phyloP scores from a whole-genome alignment of 768 basidiomycete genomes.

The Xerocomellus dryophilus region DNA sequence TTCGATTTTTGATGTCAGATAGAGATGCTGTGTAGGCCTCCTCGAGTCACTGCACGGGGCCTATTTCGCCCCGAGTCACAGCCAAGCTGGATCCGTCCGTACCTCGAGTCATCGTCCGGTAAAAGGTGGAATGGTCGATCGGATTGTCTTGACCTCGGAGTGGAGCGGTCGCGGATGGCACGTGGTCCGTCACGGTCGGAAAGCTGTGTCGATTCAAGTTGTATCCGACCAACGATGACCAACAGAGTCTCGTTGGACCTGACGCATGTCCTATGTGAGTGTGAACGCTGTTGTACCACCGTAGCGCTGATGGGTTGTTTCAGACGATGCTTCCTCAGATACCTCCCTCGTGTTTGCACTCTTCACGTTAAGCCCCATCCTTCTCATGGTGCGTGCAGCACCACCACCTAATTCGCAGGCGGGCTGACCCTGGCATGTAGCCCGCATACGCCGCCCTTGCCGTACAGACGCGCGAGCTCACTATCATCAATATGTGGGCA shows the following conservation, averaged over 20 bases:
- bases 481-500: slow-evolving; percentile 81
- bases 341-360: slow-evolving; percentile 58
- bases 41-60: too few species aligned
- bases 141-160: too few species aligned
- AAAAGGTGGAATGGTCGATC: too few species aligned
- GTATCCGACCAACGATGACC: slow-evolving; percentile 5
- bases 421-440: slow-evolving; percentile 36
- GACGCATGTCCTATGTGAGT: slow-evolving; percentile 65
- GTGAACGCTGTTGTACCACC: not conserved
- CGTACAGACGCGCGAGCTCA: slow-evolving; percentile 72
- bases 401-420: not conserved
- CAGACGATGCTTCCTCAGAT: slow-evolving; percentile 62
- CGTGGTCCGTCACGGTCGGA: too few species aligned
- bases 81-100: too few species aligned
- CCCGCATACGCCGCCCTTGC: slow-evolving; percentile 76
- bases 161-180: too few species aligned
- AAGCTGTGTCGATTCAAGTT: not conserved
- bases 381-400: slow-evolving; percentile 58
- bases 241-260: slow-evolving; percentile 52
- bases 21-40: too few species aligned
- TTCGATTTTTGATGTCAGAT: too few species aligned
- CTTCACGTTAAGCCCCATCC: slow-evolving; percentile 64
- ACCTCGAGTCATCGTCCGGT: too few species aligned
- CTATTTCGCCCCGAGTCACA: too few species aligned
- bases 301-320: slow-evolving; percentile 1